These are phyloP conservation scores for Cladosporium sp. DNA, from an alignment of 2,329 filamentous ascomycete genomes.

Conservation along the genomic window DNA sequence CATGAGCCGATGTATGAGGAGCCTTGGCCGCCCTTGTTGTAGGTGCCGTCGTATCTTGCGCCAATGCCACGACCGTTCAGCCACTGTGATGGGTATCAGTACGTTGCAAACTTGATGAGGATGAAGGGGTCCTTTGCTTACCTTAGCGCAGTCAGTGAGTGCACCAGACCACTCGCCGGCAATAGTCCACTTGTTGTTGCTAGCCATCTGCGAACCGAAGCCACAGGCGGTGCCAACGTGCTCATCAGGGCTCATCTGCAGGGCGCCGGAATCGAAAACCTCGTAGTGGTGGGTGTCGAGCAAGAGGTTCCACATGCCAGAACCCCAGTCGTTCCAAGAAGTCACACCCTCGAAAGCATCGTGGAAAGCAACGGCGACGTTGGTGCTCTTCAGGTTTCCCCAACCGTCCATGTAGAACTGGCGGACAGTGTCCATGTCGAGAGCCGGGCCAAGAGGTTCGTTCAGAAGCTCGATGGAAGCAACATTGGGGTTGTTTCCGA, in stretches of 20 bases:
- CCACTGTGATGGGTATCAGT: constrained; percentile 56
- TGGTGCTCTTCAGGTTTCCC: constrained; percentile 37
- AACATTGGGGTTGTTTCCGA: constrained; percentile 44
- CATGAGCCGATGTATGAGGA: constrained; percentile 57
- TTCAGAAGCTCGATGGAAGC: constrained; percentile 50
- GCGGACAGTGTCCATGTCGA: constrained; percentile 48
- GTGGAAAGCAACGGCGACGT: constrained; percentile 54
- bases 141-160: constrained; percentile 55
- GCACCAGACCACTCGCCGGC: constrained; percentile 51
- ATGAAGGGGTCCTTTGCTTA: constrained; percentile 19
- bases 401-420: constrained; percentile 59
- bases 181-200: constrained; percentile 46
- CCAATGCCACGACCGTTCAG: constrained; percentile 59
- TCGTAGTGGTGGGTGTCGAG: constrained; percentile 72
- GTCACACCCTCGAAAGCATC: constrained; percentile 57
- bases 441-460: constrained; percentile 49
- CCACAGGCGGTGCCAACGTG: constrained; percentile 56
- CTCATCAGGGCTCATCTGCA: constrained; percentile 49
- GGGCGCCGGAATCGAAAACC: constrained; percentile 53
- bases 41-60: constrained; percentile 61
- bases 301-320: constrained; percentile 34
- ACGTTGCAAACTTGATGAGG: constrained; percentile 48
- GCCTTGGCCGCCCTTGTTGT: constrained; percentile 48
- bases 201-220: constrained; percentile 44
- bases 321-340: constrained; percentile 63